Conservation (phyloP, 768 basidiomycete species). For the Mycena olivaceomarginata region DNA sequence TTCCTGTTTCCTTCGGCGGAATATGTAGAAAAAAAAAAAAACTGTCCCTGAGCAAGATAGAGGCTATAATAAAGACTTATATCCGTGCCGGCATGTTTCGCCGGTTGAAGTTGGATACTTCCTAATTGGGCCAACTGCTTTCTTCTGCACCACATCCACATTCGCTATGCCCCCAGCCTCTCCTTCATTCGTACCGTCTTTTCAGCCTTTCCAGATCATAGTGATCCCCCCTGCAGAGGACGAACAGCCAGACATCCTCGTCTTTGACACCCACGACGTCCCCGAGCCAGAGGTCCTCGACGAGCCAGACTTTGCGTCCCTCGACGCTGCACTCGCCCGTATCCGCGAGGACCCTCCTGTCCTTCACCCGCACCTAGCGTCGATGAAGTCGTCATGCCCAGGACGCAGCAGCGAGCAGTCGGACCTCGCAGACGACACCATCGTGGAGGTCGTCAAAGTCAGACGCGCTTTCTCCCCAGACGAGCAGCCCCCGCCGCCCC, state of each 20-base stretch:
- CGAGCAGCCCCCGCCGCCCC: conserved; percentile 45
- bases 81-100: neutral
- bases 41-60: too few species aligned
- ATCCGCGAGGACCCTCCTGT: conserved; percentile 46
- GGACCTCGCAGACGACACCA: conserved; percentile 44
- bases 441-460: conserved; percentile 78
- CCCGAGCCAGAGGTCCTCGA: conserved; percentile 45
- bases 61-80: too few species aligned
- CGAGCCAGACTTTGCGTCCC: conserved; percentile 54
- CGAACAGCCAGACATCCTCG: conserved; percentile 71
- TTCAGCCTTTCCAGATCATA: conserved; percentile 57
- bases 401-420: conserved; percentile 43
- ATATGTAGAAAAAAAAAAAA: too few species aligned
- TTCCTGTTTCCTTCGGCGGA: too few species aligned
- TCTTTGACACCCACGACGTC: conserved; percentile 69
- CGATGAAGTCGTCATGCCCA: conserved; percentile 50
- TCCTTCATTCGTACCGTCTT: conserved; percentile 38
- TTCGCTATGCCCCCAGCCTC: conserved; percentile 34
- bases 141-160: conserved; percentile 20
- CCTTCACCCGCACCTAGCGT: conserved; percentile 46
- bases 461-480: conserved; percentile 56
- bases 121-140: neutral
- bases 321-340: conserved; percentile 54
- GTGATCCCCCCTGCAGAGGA: conserved; percentile 78
- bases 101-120: neutral